A percentile compares a stretch with the other conserved stretches of the same genome.
Evolutionary conservation across 2,329 filamentous ascomycete species (phyloP).

Genomic region (Hymenoscyphus linearis): DNA sequence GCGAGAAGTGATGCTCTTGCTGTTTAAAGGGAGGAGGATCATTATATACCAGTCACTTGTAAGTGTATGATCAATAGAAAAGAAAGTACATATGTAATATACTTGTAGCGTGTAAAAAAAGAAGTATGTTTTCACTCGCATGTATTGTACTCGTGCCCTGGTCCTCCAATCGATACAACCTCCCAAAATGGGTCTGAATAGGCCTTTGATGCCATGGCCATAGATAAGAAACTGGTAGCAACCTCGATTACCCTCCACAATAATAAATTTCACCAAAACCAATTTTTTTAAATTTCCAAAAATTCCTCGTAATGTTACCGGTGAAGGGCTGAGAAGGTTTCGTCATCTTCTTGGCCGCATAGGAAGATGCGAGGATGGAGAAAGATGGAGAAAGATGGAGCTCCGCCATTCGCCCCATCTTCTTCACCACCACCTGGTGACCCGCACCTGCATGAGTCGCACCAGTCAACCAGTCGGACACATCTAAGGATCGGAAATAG

Average conservation of each 20-base stretch:
- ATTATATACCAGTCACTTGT: background rate
- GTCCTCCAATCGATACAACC: background rate
- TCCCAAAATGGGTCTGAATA: background rate
- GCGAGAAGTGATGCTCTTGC: slow-evolving; percentile 14
- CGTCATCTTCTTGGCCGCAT: background rate
- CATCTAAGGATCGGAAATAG: no score
- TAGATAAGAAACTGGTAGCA: background rate
- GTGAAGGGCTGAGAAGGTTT: background rate
- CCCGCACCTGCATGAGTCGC: background rate
- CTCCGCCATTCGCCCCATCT: background rate
- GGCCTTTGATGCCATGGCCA: background rate
- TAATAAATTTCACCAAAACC: no score
- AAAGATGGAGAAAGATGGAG: no score
- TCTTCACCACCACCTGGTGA: no score
- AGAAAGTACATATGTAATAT: background rate
- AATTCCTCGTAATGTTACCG: no score
- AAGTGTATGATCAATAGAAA: background rate
- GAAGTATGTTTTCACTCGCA: background rate
- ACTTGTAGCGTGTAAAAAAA: background rate
- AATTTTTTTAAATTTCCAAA: no score
- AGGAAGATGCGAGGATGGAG: no score
- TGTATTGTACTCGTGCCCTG: background rate
- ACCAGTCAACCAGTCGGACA: no score
- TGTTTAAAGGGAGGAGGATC: slow-evolving; percentile 9
- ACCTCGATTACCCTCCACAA: background rate